A percentile compares a stretch with the other conserved stretches of the same genome.
phyloP scores from a whole-genome alignment of 805 yeast genomes.

The Lipomyces japonicus region DNA sequence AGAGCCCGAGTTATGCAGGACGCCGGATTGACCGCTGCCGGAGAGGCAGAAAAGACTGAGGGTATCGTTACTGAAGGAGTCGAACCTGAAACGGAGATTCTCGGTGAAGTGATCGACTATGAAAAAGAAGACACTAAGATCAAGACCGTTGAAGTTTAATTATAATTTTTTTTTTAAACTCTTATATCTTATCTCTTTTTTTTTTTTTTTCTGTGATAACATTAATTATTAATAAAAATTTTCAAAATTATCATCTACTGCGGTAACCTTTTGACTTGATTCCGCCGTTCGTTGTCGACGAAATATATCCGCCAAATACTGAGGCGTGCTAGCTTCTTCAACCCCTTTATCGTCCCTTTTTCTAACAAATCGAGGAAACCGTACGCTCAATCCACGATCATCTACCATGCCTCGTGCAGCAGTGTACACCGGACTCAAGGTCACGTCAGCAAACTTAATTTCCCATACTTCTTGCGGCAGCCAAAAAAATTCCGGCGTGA shows the following conservation, averaged over 20 bases:
- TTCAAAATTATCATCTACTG: not conserved
- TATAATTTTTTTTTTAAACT: not conserved
- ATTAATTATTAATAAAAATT: not conserved
- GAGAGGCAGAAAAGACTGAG: slow-evolving; percentile 5
- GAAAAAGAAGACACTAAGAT: not conserved
- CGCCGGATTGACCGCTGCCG: not conserved
- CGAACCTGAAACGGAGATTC: not conserved
- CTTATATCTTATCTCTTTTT: no score
- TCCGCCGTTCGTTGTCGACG: slow-evolving; percentile 10
- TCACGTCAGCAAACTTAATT: slow-evolving; percentile 30
- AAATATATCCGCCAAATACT: slow-evolving; percentile 25
- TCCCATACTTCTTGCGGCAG: slow-evolving; percentile 33
- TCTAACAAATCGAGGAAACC: slow-evolving; percentile 32
- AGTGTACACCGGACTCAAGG: slow-evolving; percentile 29
- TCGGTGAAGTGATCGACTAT: not conserved
- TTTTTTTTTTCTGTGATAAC: no score
- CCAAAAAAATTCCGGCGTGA: slow-evolving; percentile 28
- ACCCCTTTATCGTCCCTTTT: slow-evolving; percentile 26
- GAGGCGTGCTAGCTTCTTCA: slow-evolving; percentile 30
- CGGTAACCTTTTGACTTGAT: not conserved
- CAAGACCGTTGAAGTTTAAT: not conserved
- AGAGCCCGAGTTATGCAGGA: not conserved
- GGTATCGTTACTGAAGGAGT: not conserved
- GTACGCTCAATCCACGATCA: slow-evolving; percentile 28
- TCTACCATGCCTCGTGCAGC: slow-evolving; percentile 22